These are phyloP conservation scores for Raffaelea deltoideospora DNA, from an alignment of 2,329 filamentous ascomycete genomes.

Conservation along the genomic window DNA sequence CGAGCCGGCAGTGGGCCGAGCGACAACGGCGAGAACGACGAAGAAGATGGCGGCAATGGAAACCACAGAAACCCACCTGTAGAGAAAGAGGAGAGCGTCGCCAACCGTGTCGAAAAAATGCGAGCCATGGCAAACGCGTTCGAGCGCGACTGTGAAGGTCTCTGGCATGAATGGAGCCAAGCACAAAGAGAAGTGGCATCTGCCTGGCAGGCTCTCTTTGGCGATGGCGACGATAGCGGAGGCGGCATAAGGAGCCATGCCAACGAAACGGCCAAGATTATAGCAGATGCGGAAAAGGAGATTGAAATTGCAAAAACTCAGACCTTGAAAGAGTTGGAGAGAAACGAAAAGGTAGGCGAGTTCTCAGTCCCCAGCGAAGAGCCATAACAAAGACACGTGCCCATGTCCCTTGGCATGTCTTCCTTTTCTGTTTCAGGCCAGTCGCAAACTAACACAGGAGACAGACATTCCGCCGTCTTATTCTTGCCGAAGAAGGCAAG, in stretches of 20 bases:
- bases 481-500: constrained; percentile 10
- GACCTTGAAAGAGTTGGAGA: constrained; percentile 4
- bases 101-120: constrained; percentile 5
- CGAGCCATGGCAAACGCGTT: constrained; percentile 3
- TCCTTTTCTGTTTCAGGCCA: no score
- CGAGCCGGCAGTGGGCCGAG: background rate
- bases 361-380: no score
- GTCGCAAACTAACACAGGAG: no score
- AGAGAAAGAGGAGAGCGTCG: constrained; percentile 6
- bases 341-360: constrained; percentile 10
- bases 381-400: no score
- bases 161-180: constrained; percentile 17
- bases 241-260: background rate
- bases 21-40: no score
- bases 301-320: constrained; percentile 1
- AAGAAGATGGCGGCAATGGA: no score
- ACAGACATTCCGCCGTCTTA: constrained; percentile 8
- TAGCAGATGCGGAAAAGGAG: constrained; percentile 4
- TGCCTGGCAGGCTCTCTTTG: constrained; percentile 4
- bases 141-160: constrained; percentile 5
- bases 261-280: constrained; percentile 1
- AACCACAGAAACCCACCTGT: no score
- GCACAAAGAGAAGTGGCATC: constrained; percentile 26
- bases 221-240: background rate
- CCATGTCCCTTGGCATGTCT: no score